These are phyloP conservation scores for Phytopythium litorale DNA, from an alignment of 352 stramenopile species.

Conservation along the genomic window DNA sequence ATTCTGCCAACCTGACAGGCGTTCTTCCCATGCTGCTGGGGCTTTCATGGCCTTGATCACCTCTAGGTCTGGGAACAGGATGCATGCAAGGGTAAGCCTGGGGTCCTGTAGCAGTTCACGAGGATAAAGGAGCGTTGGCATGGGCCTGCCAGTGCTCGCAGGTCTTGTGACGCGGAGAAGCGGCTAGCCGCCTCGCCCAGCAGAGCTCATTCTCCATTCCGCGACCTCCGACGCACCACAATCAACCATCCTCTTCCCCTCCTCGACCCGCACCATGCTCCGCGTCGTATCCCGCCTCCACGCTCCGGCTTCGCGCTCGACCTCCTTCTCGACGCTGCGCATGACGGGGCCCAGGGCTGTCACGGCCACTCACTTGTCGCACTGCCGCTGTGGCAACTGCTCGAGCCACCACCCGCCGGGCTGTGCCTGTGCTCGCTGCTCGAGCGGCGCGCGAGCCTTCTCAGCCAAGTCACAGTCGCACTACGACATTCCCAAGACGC, in stretches of 20 bases:
- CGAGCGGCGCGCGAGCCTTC: conserved; percentile 18
- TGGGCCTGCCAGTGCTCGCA: too few relatives aligned
- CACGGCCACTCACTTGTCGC: neutral
- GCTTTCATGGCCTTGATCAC: too few relatives aligned
- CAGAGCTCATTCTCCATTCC: neutral
- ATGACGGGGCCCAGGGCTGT: conserved; percentile 11
- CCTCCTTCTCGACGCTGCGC: conserved; percentile 7
- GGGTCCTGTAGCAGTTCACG: too few relatives aligned
- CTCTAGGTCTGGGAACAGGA: too few relatives aligned
- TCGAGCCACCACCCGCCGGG: conserved; percentile 16
- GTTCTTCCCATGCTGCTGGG: too few relatives aligned
- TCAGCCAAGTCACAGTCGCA: conserved; percentile 31
- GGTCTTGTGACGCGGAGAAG: too few relatives aligned
- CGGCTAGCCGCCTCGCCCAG: too few relatives aligned
- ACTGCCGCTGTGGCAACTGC: conserved; percentile 31
- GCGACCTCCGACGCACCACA: neutral
- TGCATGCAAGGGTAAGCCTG: too few relatives aligned
- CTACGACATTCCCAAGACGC: conserved; percentile 45
- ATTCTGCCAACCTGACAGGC: too few relatives aligned
- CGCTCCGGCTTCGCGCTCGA: neutral
- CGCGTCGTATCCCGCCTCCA: conserved; percentile 17
- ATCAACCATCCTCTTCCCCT: neutral
- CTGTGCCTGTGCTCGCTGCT: conserved; percentile 11
- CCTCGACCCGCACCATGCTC: conserved; percentile 9
- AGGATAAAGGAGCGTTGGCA: too few relatives aligned